A percentile compares a stretch with the other conserved stretches of the same genome.
Evolutionary conservation across 306 rosid species (phyloP).

Genomic region (Trichosanthes cucumerina): DNA sequence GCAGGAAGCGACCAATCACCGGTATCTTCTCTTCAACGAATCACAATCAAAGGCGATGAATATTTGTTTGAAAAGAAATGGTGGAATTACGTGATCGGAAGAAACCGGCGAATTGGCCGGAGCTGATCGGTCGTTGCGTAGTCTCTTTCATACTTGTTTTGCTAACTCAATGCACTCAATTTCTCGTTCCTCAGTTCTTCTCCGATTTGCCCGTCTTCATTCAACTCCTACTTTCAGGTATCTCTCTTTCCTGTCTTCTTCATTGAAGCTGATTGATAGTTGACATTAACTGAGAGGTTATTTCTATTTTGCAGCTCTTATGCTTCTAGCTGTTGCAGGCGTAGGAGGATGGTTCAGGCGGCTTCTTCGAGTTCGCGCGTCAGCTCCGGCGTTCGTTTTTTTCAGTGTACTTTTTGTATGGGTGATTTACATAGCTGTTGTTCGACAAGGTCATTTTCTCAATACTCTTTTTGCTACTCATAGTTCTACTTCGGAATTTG

Average conservation of each 20-base stretch:
- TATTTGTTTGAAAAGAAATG: background rate
- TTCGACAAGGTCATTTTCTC: slow-evolving; percentile 24
- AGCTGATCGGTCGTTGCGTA: slow-evolving; percentile 16
- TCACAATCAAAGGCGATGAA: background rate
- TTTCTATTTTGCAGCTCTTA: slow-evolving; percentile 15
- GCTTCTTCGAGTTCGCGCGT: slow-evolving; percentile 21
- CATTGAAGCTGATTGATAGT: background rate
- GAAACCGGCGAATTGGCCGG: background rate
- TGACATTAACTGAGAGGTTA: background rate
- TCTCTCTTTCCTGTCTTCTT: background rate
- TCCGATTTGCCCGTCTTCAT: slow-evolving; percentile 13
- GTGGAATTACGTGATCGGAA: slow-evolving; percentile 1
- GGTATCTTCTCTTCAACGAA: background rate
- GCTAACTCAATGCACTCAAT: slow-evolving; percentile 20
- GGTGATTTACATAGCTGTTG: slow-evolving; percentile 23
- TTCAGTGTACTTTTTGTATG: slow-evolving; percentile 32
- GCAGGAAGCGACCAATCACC: background rate
- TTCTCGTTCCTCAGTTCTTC: slow-evolving; percentile 32
- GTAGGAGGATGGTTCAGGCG: slow-evolving; percentile 26
- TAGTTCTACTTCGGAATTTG: background rate
- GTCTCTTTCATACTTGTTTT: slow-evolving; percentile 21
- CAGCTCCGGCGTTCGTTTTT: slow-evolving; percentile 41
- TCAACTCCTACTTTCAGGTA: slow-evolving; percentile 35
- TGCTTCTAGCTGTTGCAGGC: slow-evolving; percentile 23
- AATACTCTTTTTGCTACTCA: background rate